Evolutionary conservation across 495 filamentous ascomycete genomes (phyloP).

Genomic region (Aspergillus bertholletiae): DNA sequence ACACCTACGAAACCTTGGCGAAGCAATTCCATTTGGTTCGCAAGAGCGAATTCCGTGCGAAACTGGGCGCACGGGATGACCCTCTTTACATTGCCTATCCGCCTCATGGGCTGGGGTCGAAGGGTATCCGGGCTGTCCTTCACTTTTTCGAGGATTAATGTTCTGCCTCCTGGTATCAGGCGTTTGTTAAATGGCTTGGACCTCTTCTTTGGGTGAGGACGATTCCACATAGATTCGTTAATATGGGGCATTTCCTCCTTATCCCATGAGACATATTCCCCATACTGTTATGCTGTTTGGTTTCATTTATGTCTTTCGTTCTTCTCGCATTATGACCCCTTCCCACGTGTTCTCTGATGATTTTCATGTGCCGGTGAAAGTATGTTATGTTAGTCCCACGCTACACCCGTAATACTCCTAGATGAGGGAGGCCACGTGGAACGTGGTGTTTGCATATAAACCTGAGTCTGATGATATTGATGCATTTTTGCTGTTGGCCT

Average conservation of each 20-base stretch:
- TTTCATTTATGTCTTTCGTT: not conserved
- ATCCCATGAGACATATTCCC: constrained; percentile 15
- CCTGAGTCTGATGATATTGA: not conserved
- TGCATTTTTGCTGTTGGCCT: not conserved
- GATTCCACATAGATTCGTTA: too few relatives aligned
- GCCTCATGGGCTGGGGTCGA: constrained; percentile 71
- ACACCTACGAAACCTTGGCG: constrained; percentile 72
- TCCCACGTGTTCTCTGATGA: not conserved
- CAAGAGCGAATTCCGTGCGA: constrained; percentile 85
- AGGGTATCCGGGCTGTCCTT: constrained; percentile 70
- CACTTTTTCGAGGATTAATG: constrained; percentile 75
- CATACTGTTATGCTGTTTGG: constrained; percentile 12
- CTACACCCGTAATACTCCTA: not conserved
- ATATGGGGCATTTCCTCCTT: not conserved
- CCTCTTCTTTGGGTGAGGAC: too few relatives aligned
- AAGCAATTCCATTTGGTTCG: constrained; percentile 72
- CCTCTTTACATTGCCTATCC: constrained; percentile 81
- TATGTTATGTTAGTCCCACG: not conserved
- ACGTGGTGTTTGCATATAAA: too few relatives aligned
- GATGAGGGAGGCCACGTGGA: too few relatives aligned
- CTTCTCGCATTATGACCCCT: not conserved
- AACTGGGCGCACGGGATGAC: constrained; percentile 75
- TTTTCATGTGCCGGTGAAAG: not conserved
- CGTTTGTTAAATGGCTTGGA: not conserved
- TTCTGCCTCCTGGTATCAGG: not conserved